These are phyloP conservation scores for Chlorella sp. DNA, from an alignment of 139 green algal species.

Conservation along the genomic window DNA sequence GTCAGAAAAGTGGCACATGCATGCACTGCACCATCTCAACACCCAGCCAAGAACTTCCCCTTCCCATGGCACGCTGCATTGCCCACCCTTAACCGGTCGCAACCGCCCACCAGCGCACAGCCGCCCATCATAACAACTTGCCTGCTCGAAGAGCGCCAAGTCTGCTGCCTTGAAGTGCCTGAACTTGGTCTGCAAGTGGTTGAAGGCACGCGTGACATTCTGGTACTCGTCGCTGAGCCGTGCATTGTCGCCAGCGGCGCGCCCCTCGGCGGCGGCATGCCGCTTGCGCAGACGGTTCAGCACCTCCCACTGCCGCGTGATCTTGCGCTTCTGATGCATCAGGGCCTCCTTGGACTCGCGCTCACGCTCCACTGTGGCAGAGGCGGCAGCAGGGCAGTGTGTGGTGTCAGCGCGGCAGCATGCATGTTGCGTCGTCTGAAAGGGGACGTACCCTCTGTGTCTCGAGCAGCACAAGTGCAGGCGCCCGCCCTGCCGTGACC, in stretches of 20 bases:
- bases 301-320: conserved; percentile 36
- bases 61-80: no score
- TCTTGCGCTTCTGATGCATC: conserved; percentile 36
- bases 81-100: no score
- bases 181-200: conserved; percentile 32
- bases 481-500: no score
- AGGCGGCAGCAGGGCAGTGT: background rate
- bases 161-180: conserved; percentile 33
- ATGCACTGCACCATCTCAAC: background rate
- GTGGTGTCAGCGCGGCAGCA: background rate
- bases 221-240: conserved; percentile 36
- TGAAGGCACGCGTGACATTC: conserved; percentile 31
- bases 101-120: background rate
- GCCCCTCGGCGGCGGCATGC: conserved; percentile 11
- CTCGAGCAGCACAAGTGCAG: background rate
- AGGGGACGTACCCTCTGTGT: background rate
- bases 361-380: conserved; percentile 31
- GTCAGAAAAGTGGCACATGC: no score
- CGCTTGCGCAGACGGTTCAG: conserved; percentile 27
- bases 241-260: background rate
- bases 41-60: background rate
- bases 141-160: conserved; percentile 22
- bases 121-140: background rate
- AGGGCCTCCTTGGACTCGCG: conserved; percentile 39
- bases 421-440: background rate